Conservation (phyloP, 225 moss, liverwort and hornwort species). For the Bryoerythrophyllum caledonicum region DNA sequence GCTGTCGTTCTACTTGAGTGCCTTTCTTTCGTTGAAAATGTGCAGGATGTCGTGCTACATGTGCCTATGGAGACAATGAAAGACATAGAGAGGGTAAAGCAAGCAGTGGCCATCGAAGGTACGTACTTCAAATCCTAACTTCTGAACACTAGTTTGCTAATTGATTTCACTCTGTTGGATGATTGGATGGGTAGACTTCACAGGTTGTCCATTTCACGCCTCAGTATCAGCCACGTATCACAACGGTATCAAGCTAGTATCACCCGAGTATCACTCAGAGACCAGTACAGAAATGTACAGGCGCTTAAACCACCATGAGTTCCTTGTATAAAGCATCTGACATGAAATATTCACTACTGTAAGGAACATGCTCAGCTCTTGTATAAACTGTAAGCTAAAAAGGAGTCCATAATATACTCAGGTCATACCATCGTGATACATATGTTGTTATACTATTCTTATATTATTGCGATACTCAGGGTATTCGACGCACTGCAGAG, state of each 20-base stretch:
- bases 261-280: too few species aligned
- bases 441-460: too few species aligned
- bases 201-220: too few species aligned
- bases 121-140: neutral
- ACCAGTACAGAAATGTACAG: too few species aligned
- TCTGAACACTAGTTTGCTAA: neutral
- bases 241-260: too few species aligned
- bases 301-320: neutral
- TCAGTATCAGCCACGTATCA: too few species aligned
- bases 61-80: conserved; percentile 57
- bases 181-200: neutral
- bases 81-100: conserved; percentile 57
- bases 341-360: neutral
- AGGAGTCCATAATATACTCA: too few species aligned
- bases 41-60: conserved; percentile 49
- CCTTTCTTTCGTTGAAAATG: conserved; percentile 4
- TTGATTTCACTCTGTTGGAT: neutral
- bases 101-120: conserved; percentile 46
- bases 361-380: too few species aligned
- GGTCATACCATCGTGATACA: too few species aligned
- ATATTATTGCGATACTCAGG: too few species aligned
- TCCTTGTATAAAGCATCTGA: neutral
- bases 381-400: too few species aligned
- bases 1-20: neutral
- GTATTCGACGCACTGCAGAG: too few species aligned